Base-by-base conservation (phyloP, 2,329 filamentous ascomycete species). In the Colletotrichum tropicale region DNA sequence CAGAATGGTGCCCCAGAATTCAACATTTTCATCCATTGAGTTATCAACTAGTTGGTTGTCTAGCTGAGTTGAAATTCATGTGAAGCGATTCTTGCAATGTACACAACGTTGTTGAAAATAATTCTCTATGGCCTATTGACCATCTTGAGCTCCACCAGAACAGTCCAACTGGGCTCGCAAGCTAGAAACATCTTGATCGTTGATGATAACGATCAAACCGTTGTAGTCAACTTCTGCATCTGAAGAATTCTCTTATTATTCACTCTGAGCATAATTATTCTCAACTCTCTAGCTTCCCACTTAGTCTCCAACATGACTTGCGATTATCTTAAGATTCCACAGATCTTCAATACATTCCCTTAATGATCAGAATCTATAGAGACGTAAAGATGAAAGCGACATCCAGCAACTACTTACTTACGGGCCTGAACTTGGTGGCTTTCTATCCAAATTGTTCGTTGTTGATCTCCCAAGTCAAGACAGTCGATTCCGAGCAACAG, bases 221-320 rank as follows among this genome's bases (percentile, higher is more conserved):
- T n/a, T n/a, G n/a, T 43, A 43, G 16, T 43, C 1, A 43, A 6
- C 16, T 36, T 5, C 0, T 0, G 13, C 4, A 36, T 36, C 4
- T 36, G 13, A 36, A 36, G 13, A 6, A 15, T 1, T 36, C 16
- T 36, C 34, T 36, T 36, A 6, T 28, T 7, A 16, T 16, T 36
- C 34, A 36, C 34, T 36, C 0, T 36, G 7, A 36, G 8, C 34
- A 36, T 8, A 8, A 36, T 16, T 36, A 1, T 36, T 36, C 16
- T 4, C 15, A 43, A 43, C 5, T 10, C 5, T 10, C 36, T 43
- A 5, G n/a, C 8, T 43, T 43, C 8, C 16, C 16, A 18, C 16
- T 8, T 43, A 43, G 16, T 43, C 15, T 18, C 8, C 36, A 6
- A 16, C 36, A 18, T 43, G 36, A 18, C 16, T 38, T 38, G 16